phyloP scores from a whole-genome alignment of 352 stramenopile species.

The Pythium aquatile region DNA sequence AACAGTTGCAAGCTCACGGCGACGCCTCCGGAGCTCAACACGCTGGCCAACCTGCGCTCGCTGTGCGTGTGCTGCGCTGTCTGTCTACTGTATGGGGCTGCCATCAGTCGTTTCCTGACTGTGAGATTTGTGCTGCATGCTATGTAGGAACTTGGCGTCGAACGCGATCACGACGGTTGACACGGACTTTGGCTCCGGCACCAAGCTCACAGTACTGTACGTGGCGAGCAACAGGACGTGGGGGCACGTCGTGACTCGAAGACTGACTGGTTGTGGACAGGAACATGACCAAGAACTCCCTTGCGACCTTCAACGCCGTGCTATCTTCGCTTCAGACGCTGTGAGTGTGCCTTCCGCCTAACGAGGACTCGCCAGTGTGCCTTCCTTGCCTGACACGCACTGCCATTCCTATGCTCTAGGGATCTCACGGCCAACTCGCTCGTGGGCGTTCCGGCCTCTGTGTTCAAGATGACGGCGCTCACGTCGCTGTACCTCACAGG shows the following conservation, averaged over 20 bases:
- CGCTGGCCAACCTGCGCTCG: conserved; percentile 39
- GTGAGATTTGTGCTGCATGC: not conserved
- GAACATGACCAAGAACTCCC: conserved; percentile 49
- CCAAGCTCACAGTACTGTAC: conserved; percentile 41
- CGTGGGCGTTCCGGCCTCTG: conserved; percentile 38
- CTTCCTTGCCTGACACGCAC: not conserved
- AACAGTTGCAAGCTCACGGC: conserved; percentile 46
- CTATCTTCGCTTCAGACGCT: conserved; percentile 39
- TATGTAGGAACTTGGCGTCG: conserved; percentile 44
- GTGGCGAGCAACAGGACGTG: conserved; percentile 9
- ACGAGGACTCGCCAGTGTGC: conserved; percentile 3
- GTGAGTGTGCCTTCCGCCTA: conserved; percentile 27
- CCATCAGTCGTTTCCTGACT: not conserved
- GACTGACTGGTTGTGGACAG: conserved; percentile 15
- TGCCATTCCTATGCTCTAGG: conserved; percentile 15
- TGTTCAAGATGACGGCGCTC: conserved; percentile 49
- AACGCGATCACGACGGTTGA: conserved; percentile 42
- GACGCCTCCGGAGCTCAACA: conserved; percentile 42
- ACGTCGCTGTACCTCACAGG: conserved; percentile 42
- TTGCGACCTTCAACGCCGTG: conserved; percentile 38
- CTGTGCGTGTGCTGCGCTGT: conserved; percentile 32
- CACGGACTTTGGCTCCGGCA: conserved; percentile 30
- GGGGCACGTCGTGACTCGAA: too few species aligned
- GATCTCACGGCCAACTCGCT: conserved; percentile 58
- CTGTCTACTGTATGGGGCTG: not conserved